phyloP scores from a whole-genome alignment of 805 yeast genomes.

The Pichia nakasei region DNA sequence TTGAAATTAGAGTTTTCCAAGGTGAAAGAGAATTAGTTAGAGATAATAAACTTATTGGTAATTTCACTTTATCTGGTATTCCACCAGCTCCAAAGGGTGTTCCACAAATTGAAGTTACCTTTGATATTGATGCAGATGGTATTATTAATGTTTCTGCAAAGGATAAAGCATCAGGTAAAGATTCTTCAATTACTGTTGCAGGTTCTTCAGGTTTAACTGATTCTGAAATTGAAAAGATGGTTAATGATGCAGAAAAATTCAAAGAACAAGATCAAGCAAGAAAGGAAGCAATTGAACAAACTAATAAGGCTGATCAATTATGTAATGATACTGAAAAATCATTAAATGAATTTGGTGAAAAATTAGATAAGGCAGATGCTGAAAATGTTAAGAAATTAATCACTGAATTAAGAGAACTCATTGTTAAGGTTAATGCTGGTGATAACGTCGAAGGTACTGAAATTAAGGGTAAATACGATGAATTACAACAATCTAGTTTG shows the following conservation, averaged over 20 bases:
- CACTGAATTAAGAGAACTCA: slow-evolving; percentile 51
- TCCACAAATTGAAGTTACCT: slow-evolving; percentile 89
- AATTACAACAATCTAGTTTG: slow-evolving; percentile 65
- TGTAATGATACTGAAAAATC: slow-evolving; percentile 87
- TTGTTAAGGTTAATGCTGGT: slow-evolving; percentile 50
- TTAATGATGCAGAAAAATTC: slow-evolving; percentile 57
- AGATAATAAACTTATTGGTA: slow-evolving; percentile 95
- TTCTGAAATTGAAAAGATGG: slow-evolving; percentile 53
- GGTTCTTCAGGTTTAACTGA: slow-evolving; percentile 64
- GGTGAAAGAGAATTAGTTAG: slow-evolving; percentile 98
- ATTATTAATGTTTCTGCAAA: slow-evolving; percentile 72
- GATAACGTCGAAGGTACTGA: slow-evolving; percentile 42
- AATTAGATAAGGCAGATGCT: slow-evolving; percentile 40
- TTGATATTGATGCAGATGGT: slow-evolving; percentile 96
- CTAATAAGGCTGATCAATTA: slow-evolving; percentile 68
- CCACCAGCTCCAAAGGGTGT: slow-evolving; percentile 96
- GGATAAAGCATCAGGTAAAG: slow-evolving; percentile 72
- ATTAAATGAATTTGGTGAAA: slow-evolving; percentile 63
- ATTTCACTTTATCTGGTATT: slow-evolving; percentile 90
- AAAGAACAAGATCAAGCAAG: slow-evolving; percentile 50
- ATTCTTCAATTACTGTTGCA: slow-evolving; percentile 65
- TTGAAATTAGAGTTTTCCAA: slow-evolving; percentile 96
- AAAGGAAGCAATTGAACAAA: slow-evolving; percentile 58
- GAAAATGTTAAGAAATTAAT: slow-evolving; percentile 46
- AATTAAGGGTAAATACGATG: slow-evolving; percentile 66